A percentile compares a stretch with the other conserved stretches of the same genome.
Conservation (phyloP, 2,329 filamentous ascomycete species). For the Talaromyces marneffei region DNA sequence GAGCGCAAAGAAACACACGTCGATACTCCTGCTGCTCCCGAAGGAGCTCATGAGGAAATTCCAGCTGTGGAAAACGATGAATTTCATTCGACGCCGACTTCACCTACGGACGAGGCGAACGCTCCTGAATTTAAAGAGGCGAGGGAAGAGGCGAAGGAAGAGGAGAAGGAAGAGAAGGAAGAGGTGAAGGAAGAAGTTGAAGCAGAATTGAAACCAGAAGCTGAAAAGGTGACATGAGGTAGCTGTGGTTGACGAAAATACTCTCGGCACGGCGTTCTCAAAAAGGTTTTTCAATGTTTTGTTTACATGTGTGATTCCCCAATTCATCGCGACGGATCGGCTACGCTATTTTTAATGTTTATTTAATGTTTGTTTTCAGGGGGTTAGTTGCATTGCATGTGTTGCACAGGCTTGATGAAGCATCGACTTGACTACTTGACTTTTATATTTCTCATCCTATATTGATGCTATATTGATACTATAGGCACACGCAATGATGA, state of each 20-base stretch:
- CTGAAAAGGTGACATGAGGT: background rate
- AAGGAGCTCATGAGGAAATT: constrained; percentile 17
- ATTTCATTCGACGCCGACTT: constrained; percentile 37
- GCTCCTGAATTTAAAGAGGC: constrained; percentile 24
- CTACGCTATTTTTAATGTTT: background rate
- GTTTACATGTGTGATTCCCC: constrained; percentile 3
- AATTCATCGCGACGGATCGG: background rate
- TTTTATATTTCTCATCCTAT: background rate
- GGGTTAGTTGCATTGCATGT: background rate
- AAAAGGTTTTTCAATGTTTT: background rate
- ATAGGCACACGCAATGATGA: background rate
- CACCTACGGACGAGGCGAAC: constrained; percentile 21
- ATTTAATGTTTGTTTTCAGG: background rate
- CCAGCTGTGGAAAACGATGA: constrained; percentile 30
- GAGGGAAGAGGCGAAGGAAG: constrained; percentile 7
- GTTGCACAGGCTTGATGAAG: background rate
- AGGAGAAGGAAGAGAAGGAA: background rate
- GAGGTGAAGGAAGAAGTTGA: background rate
- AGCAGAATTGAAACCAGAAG: background rate
- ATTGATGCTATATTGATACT: background rate
- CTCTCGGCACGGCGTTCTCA: constrained; percentile 1
- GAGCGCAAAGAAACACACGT: background rate
- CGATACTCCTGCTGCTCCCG: background rate
- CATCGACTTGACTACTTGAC: background rate
- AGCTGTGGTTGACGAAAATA: background rate